These are phyloP conservation scores for Colletotrichum nymphaeae DNA, from an alignment of 2,329 filamentous ascomycete genomes.

Conservation along the genomic window DNA sequence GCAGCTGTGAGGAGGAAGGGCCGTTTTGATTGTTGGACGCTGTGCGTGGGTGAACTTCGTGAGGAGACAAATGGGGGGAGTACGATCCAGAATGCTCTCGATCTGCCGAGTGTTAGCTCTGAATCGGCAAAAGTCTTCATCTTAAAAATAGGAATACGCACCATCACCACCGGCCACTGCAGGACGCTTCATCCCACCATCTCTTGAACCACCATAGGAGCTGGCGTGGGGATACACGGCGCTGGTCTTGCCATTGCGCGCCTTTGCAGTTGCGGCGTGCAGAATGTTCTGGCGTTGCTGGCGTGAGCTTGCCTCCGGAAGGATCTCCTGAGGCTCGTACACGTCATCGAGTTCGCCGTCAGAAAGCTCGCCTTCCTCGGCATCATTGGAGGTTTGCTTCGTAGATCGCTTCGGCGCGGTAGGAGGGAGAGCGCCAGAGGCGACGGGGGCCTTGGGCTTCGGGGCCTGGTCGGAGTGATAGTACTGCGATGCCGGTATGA, in stretches of 20 bases:
- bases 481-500: constrained; percentile 35
- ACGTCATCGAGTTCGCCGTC: constrained; percentile 73
- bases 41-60: constrained; percentile 50
- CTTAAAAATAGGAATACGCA: neutral
- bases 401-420: neutral
- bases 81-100: constrained; percentile 64
- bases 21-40: neutral
- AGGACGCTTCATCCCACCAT: neutral
- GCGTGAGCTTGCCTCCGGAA: neutral
- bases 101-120: constrained; percentile 31
- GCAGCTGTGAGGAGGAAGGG: neutral
- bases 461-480: constrained; percentile 35
- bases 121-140: neutral
- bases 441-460: neutral
- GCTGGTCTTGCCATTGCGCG: neutral
- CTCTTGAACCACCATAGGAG: neutral
- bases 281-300: neutral
- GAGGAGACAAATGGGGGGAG: constrained; percentile 62
- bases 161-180: constrained; percentile 3
- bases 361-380: constrained; percentile 80
- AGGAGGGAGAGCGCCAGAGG: neutral
- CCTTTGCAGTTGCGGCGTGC: neutral
- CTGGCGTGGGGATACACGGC: neutral
- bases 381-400: constrained; percentile 33
- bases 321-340: constrained; percentile 56